A percentile compares a stretch with the other conserved stretches of the same genome.
phyloP scores from a whole-genome alignment of 345 rosid species.

The Garcia nutans region DNA sequence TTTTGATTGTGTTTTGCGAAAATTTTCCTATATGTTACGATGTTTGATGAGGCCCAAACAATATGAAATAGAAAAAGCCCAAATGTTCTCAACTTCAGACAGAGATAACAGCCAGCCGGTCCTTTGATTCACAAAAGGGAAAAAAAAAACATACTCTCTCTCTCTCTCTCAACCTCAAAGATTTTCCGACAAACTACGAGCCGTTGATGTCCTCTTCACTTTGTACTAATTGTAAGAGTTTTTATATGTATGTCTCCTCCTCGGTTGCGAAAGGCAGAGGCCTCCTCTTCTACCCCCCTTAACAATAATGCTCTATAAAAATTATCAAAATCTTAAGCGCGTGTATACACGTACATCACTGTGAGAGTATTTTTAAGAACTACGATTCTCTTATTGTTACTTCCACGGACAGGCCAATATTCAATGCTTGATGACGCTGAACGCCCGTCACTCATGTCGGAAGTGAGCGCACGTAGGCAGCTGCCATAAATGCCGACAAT shows the following conservation, averaged over 20 bases:
- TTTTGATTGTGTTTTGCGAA: too few relatives aligned
- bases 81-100: not conserved
- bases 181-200: not conserved
- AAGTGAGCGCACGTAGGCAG: slow-evolving; percentile 30
- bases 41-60: not conserved
- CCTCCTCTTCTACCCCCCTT: not conserved
- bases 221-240: not conserved
- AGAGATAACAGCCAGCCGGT: not conserved
- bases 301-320: not conserved
- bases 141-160: too few relatives aligned
- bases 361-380: not conserved
- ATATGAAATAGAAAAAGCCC: not conserved
- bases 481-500: slow-evolving; percentile 40
- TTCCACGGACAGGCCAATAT: not conserved
- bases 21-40: too few relatives aligned
- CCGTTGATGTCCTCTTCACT: not conserved
- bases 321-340: too few relatives aligned
- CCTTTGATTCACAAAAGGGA: not conserved
- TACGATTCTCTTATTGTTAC: not conserved
- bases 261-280: not conserved
- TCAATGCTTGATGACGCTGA: slow-evolving; percentile 34
- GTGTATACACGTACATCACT: not conserved
- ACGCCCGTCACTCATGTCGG: slow-evolving; percentile 44
- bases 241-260: not conserved
- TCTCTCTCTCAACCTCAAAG: not conserved